Evolutionary conservation across 352 stramenopile genomes (phyloP), one percentile per base, ranked within the genome.

Genomic region (Pythium insidiosum): DNA sequence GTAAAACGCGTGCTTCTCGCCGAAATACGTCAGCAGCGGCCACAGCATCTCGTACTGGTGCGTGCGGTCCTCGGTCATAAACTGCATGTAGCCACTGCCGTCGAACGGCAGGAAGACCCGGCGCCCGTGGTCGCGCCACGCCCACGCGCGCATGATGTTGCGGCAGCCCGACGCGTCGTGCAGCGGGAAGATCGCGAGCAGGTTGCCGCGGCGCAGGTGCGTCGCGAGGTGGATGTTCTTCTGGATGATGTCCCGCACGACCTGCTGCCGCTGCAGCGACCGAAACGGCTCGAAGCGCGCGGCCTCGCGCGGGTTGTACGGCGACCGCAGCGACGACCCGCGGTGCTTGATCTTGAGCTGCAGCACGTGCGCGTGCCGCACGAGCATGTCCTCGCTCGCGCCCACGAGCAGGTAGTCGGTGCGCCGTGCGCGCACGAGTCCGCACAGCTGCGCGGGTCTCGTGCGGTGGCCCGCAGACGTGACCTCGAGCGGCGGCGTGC

Each of bases 41-140:
- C 78, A 90, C 16, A 90, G 40, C 65, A 87, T 83, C 37, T 88
- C 75, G 56, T 90, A 90, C 42, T 71, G 67, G 38, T 86, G 72
- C 5, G 52, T 59, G 31, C 73, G 77, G 13, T 61, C 44, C 38
- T 90, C 78, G 12, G 69, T 51, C 15, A 87, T 42, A 46, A 87
- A 84, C 38, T 90, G 67, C n/a, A 43, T 38, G 2, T 87, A 22
- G 20, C 53, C 82, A 18, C 53, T 68, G 16, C 56, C 61, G 4
- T 47, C 34, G 35, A 87, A 80, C 0, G 72, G 73, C 54, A 85
- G 73, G 36, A 81, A 87, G 22, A 87, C 49, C 3, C 58, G 47
- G 9, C 39, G 37, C 4, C 42, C 38, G 1, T 46, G 41, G 22
- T 81, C 67, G 1, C 65, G 62, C 10, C 51, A 53, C 0, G 77